phyloP scores from a whole-genome alignment of 1,139 yeast genomes.

The Blastobotrys serpentis region DNA sequence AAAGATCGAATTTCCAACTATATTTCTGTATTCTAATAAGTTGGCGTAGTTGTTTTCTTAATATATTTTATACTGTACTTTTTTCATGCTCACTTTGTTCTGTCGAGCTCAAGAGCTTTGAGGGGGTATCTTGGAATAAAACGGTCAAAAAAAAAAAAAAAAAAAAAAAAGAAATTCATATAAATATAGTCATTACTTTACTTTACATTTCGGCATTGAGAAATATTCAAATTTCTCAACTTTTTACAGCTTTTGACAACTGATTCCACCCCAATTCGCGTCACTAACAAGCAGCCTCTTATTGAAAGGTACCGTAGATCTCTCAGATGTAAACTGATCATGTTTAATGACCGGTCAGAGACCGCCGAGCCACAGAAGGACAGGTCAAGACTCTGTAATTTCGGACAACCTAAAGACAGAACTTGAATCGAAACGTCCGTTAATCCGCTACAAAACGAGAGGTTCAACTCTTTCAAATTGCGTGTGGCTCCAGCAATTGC shows the following conservation, averaged over 20 bases:
- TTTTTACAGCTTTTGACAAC: constrained; percentile 55
- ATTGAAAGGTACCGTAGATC: constrained; percentile 50
- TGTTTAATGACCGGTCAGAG: constrained; percentile 63
- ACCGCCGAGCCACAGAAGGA: constrained; percentile 81
- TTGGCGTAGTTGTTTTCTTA: neutral
- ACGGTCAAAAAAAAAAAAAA: too few relatives aligned
- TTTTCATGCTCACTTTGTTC: too few relatives aligned
- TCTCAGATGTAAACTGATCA: constrained; percentile 57
- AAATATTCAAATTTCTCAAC: constrained; percentile 54
- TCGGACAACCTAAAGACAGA: constrained; percentile 61
- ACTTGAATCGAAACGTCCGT: constrained; percentile 68
- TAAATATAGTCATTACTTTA: neutral
- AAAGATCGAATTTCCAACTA: constrained; percentile 44
- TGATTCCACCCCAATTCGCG: constrained; percentile 71
- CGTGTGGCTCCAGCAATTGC: constrained; percentile 63
- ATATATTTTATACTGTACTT: too few relatives aligned
- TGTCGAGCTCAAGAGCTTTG: too few relatives aligned
- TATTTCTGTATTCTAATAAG: constrained; percentile 39
- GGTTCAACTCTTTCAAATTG: constrained; percentile 53
- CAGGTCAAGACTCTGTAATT: constrained; percentile 52
- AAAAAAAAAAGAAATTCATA: too few relatives aligned
- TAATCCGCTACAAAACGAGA: constrained; percentile 73
- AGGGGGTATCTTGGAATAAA: too few relatives aligned
- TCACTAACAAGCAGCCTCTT: constrained; percentile 72
- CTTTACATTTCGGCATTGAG: constrained; percentile 61